Evolutionary conservation across 306 rosid species (phyloP), one percentile per base, ranked within the genome.

Genomic region (Casuarina equisetifolia): DNA sequence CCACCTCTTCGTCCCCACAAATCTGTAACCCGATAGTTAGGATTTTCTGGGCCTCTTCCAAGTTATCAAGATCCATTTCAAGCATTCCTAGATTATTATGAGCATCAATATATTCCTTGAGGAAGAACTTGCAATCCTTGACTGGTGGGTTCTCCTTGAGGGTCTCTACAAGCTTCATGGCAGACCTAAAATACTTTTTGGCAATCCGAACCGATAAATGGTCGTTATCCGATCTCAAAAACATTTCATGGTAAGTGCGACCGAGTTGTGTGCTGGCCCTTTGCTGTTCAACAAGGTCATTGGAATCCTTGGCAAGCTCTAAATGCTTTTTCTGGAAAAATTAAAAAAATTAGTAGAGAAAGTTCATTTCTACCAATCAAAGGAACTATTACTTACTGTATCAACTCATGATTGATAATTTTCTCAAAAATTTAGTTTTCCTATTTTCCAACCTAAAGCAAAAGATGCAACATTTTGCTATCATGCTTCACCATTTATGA

Each of bases 231-330:
- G 90, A 88, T 76, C 68, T 85, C 71, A 85, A 50, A 78, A 85
- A 88, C 73, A 90, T 52, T 11, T 91, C 97, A 46, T 85, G 80
- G 75, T 92, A 92, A 54, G 98, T 92, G 73, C 97, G 97, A 62
- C 98, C 98, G 9, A 95, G 90, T 78, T 95, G 98, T 3, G 97
- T 95, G 76, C 82, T 88, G 46, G 97, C 98, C 51, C 96, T 82
- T 81, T 92, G 98, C 86, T 92, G 92, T 86, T 95, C 97, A 53
- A 91, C 89, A 16, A 89, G 79, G 70, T 95, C 91, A 45, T 84
- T 8, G 6, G 85, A 86, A 32, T 95, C 91, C 79, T 83, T 88
- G 15, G 97, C 97, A 38, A 95, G 96, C 78, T 86, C 90, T 58
- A 95, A 78, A 81, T 92, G 97, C 19, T 87, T 90, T 79, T 91